phyloP scores from a whole-genome alignment of 2,329 filamentous ascomycete genomes.

The Colletotrichum sp. region DNA sequence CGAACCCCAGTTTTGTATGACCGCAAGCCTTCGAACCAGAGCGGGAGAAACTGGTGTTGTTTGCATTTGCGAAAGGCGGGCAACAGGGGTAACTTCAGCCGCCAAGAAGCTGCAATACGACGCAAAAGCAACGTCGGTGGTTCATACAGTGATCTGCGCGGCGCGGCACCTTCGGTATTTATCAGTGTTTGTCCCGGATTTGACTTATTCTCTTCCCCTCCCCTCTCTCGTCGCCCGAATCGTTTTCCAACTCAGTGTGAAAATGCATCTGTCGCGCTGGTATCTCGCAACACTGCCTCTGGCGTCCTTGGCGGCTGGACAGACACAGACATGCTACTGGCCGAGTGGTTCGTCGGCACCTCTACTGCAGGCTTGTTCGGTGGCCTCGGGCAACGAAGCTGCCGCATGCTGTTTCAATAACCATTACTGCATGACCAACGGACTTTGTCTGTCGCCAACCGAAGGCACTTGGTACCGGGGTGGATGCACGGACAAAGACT shows the following conservation, averaged over 20 bases:
- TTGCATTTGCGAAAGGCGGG: not conserved
- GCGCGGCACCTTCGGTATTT: not conserved
- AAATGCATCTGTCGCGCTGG: not conserved
- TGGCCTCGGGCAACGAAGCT: not conserved
- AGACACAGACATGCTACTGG: slow-evolving; percentile 9
- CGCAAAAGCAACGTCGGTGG: not conserved
- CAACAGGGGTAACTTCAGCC: not conserved
- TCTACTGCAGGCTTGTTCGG: not conserved
- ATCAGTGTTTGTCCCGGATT: not conserved
- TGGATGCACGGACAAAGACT: slow-evolving; percentile 6
- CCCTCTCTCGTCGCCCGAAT: not conserved
- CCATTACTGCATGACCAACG: slow-evolving; percentile 18
- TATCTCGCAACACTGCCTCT: not conserved
- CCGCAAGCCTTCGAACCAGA: not conserved
- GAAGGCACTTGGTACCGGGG: slow-evolving; percentile 15
- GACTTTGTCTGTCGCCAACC: slow-evolving; percentile 12
- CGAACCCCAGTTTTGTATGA: not conserved
- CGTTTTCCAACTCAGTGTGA: not conserved
- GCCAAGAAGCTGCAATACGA: not conserved
- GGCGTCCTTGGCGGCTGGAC: not conserved
- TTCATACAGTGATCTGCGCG: not conserved
- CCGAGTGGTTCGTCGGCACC: not conserved
- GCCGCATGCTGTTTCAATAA: slow-evolving; percentile 11
- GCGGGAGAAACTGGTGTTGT: not conserved
- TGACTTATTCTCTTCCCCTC: not conserved